Evolutionary conservation across 495 filamentous ascomycete species (phyloP).

Genomic region (Daldinia vernicosa): DNA sequence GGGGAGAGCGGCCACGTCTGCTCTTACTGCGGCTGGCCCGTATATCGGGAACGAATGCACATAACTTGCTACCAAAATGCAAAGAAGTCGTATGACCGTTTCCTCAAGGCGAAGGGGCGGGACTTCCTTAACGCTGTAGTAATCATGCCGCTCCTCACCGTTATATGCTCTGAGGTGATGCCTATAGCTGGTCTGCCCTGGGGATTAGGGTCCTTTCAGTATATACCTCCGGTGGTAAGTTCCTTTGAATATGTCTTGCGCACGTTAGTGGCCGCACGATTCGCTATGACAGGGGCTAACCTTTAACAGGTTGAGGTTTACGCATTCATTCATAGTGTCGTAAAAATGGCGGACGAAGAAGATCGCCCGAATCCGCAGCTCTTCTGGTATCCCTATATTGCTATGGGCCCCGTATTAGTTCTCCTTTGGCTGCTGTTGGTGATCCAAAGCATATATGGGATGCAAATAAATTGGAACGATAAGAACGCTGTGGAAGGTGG

Average conservation of each 20-base stretch:
- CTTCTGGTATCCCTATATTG: not conserved
- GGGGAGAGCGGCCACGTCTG: not conserved
- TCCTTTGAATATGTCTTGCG: no score
- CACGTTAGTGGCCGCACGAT: no score
- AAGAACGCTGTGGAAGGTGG: no score
- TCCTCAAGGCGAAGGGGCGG: not conserved
- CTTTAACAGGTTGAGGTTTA: no score
- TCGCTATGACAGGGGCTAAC: no score
- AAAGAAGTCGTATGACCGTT: not conserved
- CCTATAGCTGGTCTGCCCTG: no score
- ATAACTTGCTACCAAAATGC: not conserved
- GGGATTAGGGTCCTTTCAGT: no score
- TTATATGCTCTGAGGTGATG: no score
- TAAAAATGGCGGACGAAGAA: no score
- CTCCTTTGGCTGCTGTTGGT: not conserved
- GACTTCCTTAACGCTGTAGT: not conserved
- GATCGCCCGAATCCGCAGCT: not conserved
- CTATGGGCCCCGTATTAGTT: not conserved
- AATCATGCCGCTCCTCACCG: not conserved
- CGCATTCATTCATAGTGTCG: no score
- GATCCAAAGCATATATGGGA: not conserved
- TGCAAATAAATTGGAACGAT: not conserved
- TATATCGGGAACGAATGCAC: not conserved
- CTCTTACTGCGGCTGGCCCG: conserved; percentile 18
- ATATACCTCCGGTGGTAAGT: no score